Conservation (phyloP, 2,329 filamentous ascomycete genomes). For the Fusarium pseudocircinatum region DNA sequence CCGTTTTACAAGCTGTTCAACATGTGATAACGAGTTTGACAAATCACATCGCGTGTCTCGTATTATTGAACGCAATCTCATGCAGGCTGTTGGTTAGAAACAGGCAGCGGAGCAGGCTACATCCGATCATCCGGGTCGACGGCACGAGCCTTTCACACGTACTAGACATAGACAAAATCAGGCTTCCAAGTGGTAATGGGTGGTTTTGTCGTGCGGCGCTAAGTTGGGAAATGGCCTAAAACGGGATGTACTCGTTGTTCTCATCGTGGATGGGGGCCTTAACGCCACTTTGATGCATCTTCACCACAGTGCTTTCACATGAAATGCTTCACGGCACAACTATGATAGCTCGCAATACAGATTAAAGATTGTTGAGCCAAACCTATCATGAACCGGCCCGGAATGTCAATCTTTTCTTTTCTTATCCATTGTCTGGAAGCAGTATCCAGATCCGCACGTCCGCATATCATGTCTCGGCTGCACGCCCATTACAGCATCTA, state of each 20-base stretch:
- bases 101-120: not conserved
- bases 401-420: not conserved
- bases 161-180: accelerated
- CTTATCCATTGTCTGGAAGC: not conserved
- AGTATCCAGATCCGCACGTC: not conserved
- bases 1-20: not conserved
- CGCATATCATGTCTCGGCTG: not conserved
- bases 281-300: too few species aligned
- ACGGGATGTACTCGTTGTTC: not conserved
- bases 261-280: too few species aligned
- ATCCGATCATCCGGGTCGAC: not conserved
- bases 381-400: too few species aligned
- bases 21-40: accelerated
- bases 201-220: accelerated
- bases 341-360: too few species aligned
- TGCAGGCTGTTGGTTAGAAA: too few species aligned
- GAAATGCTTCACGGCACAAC: too few species aligned
- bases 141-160: too few species aligned
- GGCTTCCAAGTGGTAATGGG: not conserved
- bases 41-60: accelerated
- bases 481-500: not conserved
- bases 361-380: too few species aligned
- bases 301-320: too few species aligned
- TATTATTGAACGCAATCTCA: not conserved
- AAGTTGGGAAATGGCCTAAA: not conserved